Conservation (phyloP, 2,329 filamentous ascomycete species). For the Laburnicola sp. region DNA sequence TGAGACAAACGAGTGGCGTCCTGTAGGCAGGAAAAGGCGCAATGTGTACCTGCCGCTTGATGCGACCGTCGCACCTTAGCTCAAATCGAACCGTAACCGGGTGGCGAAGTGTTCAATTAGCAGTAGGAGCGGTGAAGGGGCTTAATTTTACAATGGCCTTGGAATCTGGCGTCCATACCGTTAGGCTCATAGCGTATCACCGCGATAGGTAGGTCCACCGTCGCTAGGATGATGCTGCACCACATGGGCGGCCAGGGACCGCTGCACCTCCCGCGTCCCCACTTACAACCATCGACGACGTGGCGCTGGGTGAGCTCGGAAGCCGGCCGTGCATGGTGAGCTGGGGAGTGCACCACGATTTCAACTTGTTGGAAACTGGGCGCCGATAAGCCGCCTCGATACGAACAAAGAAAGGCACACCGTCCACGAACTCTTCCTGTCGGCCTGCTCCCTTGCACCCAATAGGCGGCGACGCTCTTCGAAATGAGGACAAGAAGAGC, state of each 20-base stretch:
- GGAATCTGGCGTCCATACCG: slow-evolving; percentile 17
- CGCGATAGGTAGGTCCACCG: slow-evolving; percentile 24
- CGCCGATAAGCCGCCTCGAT: too few species aligned
- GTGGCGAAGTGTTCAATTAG: slow-evolving; percentile 11
- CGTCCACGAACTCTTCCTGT: slow-evolving; percentile 5
- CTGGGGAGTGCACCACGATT: slow-evolving; percentile 2
- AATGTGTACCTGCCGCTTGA: slow-evolving; percentile 32
- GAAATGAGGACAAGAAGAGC: slow-evolving; percentile 27
- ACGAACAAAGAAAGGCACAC: too few species aligned
- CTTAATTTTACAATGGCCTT: slow-evolving; percentile 26
- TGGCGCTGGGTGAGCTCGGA: slow-evolving; percentile 28
- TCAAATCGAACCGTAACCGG: slow-evolving; percentile 21
- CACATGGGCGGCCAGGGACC: slow-evolving; percentile 11
- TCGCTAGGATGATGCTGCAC: slow-evolving; percentile 29
- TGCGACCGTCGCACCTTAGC: slow-evolving; percentile 21
- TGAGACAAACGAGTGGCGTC: slow-evolving; percentile 29
- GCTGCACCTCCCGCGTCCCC: slow-evolving; percentile 16
- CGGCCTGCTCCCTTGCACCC: slow-evolving; percentile 18
- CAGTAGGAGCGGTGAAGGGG: slow-evolving; percentile 14
- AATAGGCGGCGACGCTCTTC: slow-evolving; percentile 12
- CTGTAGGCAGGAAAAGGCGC: slow-evolving; percentile 33
- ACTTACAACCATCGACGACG: slow-evolving; percentile 19
- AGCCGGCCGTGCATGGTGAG: too few species aligned
- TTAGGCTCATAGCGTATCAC: slow-evolving; percentile 17
- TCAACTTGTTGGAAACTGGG: background rate